phyloP scores from a whole-genome alignment of 805 yeast genomes.

The Zygotorulaspora sp. region DNA sequence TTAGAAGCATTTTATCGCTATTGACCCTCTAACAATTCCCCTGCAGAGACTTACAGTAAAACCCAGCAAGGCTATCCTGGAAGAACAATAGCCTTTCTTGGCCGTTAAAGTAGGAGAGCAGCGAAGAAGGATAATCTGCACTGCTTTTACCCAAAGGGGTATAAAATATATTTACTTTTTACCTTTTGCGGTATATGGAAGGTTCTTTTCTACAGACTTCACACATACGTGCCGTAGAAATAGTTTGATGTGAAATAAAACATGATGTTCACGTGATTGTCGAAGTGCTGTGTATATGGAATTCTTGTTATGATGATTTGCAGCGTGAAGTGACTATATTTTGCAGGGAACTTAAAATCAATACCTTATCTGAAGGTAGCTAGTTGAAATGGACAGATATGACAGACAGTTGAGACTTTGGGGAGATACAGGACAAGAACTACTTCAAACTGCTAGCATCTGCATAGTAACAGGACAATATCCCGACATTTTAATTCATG shows the following conservation, averaged over 20 bases:
- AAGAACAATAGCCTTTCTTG: no score
- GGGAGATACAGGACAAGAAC: slow-evolving; percentile 71
- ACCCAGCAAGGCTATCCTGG: no score
- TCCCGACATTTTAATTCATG: slow-evolving; percentile 51
- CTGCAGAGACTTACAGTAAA: no score
- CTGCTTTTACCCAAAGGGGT: neutral
- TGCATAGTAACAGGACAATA: slow-evolving; percentile 57
- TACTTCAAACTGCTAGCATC: slow-evolving; percentile 52
- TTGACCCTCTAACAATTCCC: neutral
- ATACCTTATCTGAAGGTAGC: no score
- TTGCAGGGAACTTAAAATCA: no score
- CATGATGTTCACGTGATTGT: neutral
- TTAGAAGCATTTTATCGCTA: neutral
- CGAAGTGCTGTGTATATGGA: no score
- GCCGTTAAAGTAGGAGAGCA: neutral
- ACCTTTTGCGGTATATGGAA: neutral
- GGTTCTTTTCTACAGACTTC: neutral
- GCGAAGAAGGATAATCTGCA: neutral
- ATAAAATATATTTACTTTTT: neutral
- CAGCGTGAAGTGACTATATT: no score
- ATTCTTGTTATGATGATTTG: no score
- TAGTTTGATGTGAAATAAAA: no score
- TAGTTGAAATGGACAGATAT: slow-evolving; percentile 51
- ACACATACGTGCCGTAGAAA: no score
- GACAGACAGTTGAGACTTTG: slow-evolving; percentile 88